Evolutionary conservation across 768 basidiomycete species (phyloP).

Genomic region (Russula sp.): DNA sequence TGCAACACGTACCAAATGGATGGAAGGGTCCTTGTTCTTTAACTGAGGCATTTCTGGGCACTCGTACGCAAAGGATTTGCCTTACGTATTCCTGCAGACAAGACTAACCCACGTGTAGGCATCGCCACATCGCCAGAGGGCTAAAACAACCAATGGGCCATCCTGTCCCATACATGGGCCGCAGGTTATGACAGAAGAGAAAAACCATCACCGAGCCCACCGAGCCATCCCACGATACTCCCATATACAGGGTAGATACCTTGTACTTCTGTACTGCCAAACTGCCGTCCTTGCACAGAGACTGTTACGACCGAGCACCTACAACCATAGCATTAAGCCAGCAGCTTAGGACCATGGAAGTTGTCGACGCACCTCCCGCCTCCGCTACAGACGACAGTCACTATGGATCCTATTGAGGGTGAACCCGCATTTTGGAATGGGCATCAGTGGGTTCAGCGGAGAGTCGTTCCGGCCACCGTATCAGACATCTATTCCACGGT

Average conservation of each 20-base stretch:
- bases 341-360: background rate
- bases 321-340: background rate
- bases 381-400: background rate
- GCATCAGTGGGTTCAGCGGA: background rate
- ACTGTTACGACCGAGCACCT: conserved; percentile 1
- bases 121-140: background rate
- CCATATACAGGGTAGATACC: background rate
- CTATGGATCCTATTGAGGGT: background rate
- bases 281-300: background rate
- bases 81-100: background rate
- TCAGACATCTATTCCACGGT: background rate
- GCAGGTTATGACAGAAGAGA: background rate
- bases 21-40: background rate
- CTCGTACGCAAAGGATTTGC: background rate
- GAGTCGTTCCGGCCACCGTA: too few species aligned
- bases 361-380: background rate
- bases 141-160: background rate
- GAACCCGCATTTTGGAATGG: background rate
- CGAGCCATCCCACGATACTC: background rate
- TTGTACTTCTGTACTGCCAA: background rate
- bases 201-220: background rate
- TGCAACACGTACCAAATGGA: background rate
- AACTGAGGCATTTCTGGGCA: background rate
- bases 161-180: background rate
- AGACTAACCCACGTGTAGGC: background rate